A percentile compares a stretch with the other conserved stretches of the same genome.
phyloP scores from a whole-genome alignment of 73 alveolate species.

The Blepharisma stoltei region DNA sequence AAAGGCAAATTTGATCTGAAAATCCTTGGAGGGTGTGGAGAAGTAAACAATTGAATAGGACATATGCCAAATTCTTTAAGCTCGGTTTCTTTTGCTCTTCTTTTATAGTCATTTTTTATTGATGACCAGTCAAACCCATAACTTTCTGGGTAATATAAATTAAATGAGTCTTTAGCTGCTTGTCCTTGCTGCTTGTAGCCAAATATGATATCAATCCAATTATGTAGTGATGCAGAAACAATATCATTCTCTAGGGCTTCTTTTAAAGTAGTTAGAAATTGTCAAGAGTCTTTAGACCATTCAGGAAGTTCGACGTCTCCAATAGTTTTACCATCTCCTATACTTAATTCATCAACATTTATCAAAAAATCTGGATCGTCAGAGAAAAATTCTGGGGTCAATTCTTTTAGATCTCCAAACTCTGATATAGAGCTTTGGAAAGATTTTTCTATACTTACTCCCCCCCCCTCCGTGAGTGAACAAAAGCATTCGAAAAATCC shows the following conservation, averaged over 20 bases:
- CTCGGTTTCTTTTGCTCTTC: not conserved
- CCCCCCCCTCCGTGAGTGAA: too few species aligned
- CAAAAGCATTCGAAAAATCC: too few species aligned
- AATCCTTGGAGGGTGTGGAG: not conserved
- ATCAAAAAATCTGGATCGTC: slow-evolving; percentile 77
- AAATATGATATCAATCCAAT: slow-evolving; percentile 86
- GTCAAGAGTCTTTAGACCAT: slow-evolving; percentile 51
- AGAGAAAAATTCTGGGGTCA: slow-evolving; percentile 92
- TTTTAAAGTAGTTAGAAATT: slow-evolving; percentile 57
- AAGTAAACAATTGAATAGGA: not conserved
- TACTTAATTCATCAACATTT: slow-evolving; percentile 65
- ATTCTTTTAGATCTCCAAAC: slow-evolving; percentile 90
- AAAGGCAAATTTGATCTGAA: not conserved
- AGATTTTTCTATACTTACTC: slow-evolving; percentile 57
- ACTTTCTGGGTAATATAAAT: slow-evolving; percentile 50
- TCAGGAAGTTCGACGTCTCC: slow-evolving; percentile 68
- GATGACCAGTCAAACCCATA: not conserved
- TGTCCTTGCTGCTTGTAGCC: slow-evolving; percentile 74
- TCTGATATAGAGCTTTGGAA: slow-evolving; percentile 60
- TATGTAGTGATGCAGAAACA: slow-evolving; percentile 64
- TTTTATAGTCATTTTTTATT: not conserved
- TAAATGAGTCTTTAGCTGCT: slow-evolving; percentile 62
- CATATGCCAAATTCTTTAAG: slow-evolving; percentile 11
- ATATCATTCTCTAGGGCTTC: slow-evolving; percentile 63
- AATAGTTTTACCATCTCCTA: slow-evolving; percentile 66